A percentile compares a stretch with the other conserved stretches of the same genome.
These are phyloP conservation scores for Fusarium sp. DNA, from an alignment of 2,329 filamentous ascomycete genomes.

Conservation along the genomic window DNA sequence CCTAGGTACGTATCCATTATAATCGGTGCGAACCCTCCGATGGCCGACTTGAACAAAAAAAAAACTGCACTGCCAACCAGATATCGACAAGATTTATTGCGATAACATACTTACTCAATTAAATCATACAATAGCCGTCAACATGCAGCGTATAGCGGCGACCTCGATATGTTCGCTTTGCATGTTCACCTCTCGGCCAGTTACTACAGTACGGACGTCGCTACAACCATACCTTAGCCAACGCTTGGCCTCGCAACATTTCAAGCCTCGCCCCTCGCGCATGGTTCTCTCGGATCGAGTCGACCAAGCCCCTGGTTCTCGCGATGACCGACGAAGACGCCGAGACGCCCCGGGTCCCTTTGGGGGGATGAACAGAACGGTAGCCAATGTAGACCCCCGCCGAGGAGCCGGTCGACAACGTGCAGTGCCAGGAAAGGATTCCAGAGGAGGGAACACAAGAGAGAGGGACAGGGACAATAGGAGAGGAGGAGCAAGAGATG, in stretches of 20 bases:
- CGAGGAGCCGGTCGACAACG: conserved; percentile 39
- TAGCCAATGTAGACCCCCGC: conserved; percentile 56
- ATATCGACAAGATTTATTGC: conserved; percentile 8
- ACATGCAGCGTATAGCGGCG: conserved; percentile 44
- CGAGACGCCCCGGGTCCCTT: conserved; percentile 64
- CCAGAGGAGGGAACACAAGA: conserved; percentile 43
- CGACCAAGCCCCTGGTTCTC: conserved; percentile 55
- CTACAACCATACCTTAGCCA: conserved; percentile 53
- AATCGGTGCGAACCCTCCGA: conserved; percentile 42
- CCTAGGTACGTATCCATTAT: conserved; percentile 9
- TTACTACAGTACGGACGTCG: conserved; percentile 24
- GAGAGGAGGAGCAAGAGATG: conserved; percentile 55
- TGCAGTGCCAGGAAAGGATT: conserved; percentile 33
- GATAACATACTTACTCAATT: conserved; percentile 1
- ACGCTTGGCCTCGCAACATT: conserved; percentile 55
- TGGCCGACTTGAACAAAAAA: conserved; percentile 34
- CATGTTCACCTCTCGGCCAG: conserved; percentile 31
- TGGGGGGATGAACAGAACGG: conserved; percentile 68
- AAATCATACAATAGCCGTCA: conserved; percentile 11
- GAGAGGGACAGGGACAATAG: conserved; percentile 49
- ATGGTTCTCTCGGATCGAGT: conserved; percentile 71
- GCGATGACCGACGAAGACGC: conserved; percentile 54
- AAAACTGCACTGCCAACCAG: conserved; percentile 9
- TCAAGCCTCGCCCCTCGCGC: conserved; percentile 62
- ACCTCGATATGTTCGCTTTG: conserved; percentile 48